Percentiles rank a stretch among this genome's conserved stretches.
phyloP scores from a whole-genome alignment of 2,329 filamentous ascomycete species.

The Phialophora expanda region DNA sequence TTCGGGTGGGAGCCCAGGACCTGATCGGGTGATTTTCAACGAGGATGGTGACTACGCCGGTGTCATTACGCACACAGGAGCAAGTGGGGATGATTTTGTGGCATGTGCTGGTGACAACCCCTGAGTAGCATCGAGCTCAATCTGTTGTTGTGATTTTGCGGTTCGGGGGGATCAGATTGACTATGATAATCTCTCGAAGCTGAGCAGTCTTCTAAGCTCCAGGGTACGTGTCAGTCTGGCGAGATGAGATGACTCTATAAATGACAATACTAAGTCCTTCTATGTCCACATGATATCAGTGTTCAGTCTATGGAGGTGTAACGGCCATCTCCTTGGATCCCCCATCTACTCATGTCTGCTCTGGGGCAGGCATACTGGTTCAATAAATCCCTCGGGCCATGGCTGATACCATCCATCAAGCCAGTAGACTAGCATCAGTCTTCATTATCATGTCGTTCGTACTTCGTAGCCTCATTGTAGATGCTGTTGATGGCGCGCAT shows the following conservation, averaged over 20 bases:
- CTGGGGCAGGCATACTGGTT: neutral
- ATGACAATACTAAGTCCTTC: neutral
- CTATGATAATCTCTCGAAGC: neutral
- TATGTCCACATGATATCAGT: neutral
- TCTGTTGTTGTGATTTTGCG: neutral
- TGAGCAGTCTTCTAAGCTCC: neutral
- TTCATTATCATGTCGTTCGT: neutral
- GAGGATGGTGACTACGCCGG: conserved; percentile 62
- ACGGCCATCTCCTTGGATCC: neutral
- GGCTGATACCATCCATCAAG: neutral
- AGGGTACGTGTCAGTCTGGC: neutral
- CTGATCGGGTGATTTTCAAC: conserved; percentile 71
- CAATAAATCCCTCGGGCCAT: neutral
- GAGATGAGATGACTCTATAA: neutral
- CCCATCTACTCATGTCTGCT: neutral
- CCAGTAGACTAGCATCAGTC: neutral
- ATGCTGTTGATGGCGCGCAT: neutral
- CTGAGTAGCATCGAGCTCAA: neutral
- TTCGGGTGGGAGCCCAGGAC: conserved; percentile 66
- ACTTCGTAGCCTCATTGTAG: neutral
- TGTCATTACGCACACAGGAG: conserved; percentile 72
- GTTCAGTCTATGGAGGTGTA: neutral
- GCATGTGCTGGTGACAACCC: conserved; percentile 52
- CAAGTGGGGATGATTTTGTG: conserved; percentile 71
- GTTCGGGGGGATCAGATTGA: neutral